Percentiles rank a stretch among this genome's conserved stretches.
Evolutionary conservation across 352 stramenopile species (phyloP).

Genomic region (Phytopythium chamaehyphon): DNA sequence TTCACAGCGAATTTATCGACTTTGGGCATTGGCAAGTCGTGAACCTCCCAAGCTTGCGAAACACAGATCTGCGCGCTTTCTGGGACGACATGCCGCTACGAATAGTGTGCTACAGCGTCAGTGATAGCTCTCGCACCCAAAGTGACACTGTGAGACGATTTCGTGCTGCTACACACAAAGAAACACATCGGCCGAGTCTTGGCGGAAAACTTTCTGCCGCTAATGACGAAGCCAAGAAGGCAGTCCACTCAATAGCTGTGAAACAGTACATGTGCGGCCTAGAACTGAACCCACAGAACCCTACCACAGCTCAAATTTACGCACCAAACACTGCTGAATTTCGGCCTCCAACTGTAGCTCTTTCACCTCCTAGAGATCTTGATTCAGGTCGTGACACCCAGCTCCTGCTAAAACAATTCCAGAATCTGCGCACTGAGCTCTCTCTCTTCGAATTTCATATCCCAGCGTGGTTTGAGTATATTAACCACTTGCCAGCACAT

Average conservation of each 20-base stretch:
- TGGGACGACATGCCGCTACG: slow-evolving; percentile 62
- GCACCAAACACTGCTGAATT: background rate
- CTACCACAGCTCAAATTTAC: slow-evolving; percentile 12
- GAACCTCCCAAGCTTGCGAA: slow-evolving; percentile 44
- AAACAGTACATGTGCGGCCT: slow-evolving; percentile 67
- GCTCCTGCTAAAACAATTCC: slow-evolving; percentile 10
- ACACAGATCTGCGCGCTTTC: slow-evolving; percentile 40
- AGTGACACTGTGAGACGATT: background rate
- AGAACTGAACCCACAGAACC: slow-evolving; percentile 24
- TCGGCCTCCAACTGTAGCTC: background rate
- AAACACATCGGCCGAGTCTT: background rate
- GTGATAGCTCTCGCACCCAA: background rate
- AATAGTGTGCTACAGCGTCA: slow-evolving; percentile 51
- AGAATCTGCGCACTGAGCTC: slow-evolving; percentile 24
- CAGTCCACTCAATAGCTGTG: slow-evolving; percentile 18
- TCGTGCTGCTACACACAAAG: background rate
- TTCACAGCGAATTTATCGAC: slow-evolving; percentile 71
- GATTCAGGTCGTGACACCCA: background rate
- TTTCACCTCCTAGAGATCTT: background rate
- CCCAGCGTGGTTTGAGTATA: slow-evolving; percentile 55
- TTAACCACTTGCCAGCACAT: slow-evolving; percentile 27
- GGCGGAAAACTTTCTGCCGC: slow-evolving; percentile 1
- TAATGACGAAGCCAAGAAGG: slow-evolving; percentile 20
- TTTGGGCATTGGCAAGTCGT: slow-evolving; percentile 51
- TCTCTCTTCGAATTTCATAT: slow-evolving; percentile 29